Percentiles rank a stretch among this genome's conserved stretches.
phyloP scores from a whole-genome alignment of 352 stramenopile species.

The Pythium myriotylum region DNA sequence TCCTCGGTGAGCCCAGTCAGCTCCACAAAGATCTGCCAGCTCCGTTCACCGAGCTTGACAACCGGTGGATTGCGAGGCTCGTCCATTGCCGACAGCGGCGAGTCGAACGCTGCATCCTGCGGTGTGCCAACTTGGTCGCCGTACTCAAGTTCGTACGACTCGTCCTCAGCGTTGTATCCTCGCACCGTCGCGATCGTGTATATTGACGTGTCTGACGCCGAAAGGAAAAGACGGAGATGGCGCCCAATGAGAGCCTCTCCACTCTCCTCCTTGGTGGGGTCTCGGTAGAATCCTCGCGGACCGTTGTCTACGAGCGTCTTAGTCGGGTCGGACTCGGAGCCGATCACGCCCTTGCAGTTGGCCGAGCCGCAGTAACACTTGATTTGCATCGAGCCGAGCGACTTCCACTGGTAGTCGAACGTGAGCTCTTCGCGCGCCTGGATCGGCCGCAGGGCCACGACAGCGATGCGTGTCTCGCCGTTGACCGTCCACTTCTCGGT shows the following conservation, averaged over 20 bases:
- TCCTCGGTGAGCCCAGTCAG: conserved; percentile 54
- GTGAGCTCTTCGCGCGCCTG: conserved; percentile 89
- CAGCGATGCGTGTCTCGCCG: conserved; percentile 92
- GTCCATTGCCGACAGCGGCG: conserved; percentile 19
- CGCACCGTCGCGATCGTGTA: conserved; percentile 36
- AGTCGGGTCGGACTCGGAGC: conserved; percentile 41
- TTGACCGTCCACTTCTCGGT: conserved; percentile 95
- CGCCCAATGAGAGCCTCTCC: conserved; percentile 49
- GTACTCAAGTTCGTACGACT: conserved; percentile 64
- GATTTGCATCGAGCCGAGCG: conserved; percentile 78
- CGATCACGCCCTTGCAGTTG: conserved; percentile 82
- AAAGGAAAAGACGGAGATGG: conserved; percentile 68
- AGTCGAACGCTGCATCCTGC: conserved; percentile 30
- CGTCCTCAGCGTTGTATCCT: conserved; percentile 39
- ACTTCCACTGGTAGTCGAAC: conserved; percentile 97
- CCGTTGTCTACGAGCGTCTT: conserved; percentile 36
- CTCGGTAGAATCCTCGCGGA: conserved; percentile 61
- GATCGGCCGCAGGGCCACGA: conserved; percentile 93
- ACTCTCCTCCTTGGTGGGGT: conserved; percentile 59
- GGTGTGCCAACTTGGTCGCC: conserved; percentile 33
- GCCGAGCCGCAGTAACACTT: conserved; percentile 70
- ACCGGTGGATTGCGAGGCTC: conserved; percentile 22
- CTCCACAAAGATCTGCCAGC: conserved; percentile 78
- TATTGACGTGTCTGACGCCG: conserved; percentile 52
- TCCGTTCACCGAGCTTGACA: conserved; percentile 34